Conservation (phyloP, 768 basidiomycete species). For the Mycena venus region DNA sequence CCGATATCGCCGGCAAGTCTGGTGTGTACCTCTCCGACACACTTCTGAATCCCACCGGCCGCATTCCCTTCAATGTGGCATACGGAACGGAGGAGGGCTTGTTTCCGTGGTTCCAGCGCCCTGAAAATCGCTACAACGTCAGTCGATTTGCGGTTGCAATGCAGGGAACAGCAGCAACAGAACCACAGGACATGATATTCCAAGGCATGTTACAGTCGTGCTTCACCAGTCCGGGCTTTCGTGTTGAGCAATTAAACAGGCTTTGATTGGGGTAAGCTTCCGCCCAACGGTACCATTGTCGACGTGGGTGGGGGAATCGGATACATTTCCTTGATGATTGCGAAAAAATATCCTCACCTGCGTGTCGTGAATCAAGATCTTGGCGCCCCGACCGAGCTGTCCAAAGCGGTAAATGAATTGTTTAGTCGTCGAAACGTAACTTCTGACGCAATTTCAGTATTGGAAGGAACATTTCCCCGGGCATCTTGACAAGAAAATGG, state of each 20-base stretch:
- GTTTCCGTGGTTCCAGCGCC: background rate
- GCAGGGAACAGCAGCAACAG: slow-evolving; percentile 5
- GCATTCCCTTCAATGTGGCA: background rate
- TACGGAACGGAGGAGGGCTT: background rate
- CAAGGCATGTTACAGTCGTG: slow-evolving; percentile 31
- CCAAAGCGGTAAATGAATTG: background rate
- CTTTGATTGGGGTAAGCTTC: background rate
- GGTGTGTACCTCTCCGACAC: slow-evolving; percentile 3
- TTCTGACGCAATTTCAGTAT: background rate
- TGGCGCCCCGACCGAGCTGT: background rate
- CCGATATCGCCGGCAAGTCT: slow-evolving; percentile 31
- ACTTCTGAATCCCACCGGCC: background rate
- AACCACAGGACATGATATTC: slow-evolving; percentile 14
- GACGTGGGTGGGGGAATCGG: no score
- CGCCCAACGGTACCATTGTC: background rate
- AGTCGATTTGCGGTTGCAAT: slow-evolving; percentile 18
- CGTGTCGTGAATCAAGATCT: slow-evolving; percentile 6
- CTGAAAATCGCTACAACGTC: background rate
- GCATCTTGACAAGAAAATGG: background rate
- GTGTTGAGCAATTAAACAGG: no score
- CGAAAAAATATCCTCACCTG: background rate
- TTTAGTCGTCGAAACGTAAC: background rate
- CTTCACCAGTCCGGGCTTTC: background rate
- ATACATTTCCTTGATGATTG: background rate
- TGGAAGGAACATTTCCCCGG: background rate